Evolutionary conservation across 2,329 filamentous ascomycete genomes (phyloP).

Genomic region (Pestalotiopsis sp.): DNA sequence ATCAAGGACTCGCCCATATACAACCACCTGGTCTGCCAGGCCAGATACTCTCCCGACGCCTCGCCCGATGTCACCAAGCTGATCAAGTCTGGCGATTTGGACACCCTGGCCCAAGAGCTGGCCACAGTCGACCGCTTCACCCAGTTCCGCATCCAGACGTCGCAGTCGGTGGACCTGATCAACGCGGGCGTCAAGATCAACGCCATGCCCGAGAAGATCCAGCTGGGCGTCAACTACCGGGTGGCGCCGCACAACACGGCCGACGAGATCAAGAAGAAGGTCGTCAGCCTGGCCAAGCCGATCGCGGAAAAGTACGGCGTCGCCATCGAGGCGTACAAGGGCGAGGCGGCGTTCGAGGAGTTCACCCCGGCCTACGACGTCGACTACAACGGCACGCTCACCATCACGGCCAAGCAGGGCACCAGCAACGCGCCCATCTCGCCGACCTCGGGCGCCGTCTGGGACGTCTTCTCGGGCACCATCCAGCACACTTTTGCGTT

Average conservation of each 20-base stretch:
- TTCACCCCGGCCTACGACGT: constrained; percentile 35
- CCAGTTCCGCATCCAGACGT: constrained; percentile 59
- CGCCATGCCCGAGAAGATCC: constrained; percentile 57
- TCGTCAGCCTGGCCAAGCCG: constrained; percentile 46
- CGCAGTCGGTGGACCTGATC: constrained; percentile 57
- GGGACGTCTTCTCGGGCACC: constrained; percentile 34
- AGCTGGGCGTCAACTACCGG: constrained; percentile 57
- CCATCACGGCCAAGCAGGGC: constrained; percentile 33
- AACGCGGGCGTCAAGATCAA: constrained; percentile 60
- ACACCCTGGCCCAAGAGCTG: constrained; percentile 30
- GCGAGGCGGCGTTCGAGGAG: constrained; percentile 33
- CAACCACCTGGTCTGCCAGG: constrained; percentile 37
- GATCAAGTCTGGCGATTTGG: constrained; percentile 33
- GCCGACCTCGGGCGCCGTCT: constrained; percentile 33
- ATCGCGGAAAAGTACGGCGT: constrained; percentile 52
- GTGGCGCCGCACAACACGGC: constrained; percentile 57
- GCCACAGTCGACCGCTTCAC: constrained; percentile 36
- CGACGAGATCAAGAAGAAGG: constrained; percentile 45
- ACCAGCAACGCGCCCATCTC: constrained; percentile 39
- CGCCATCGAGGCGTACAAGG: constrained; percentile 48
- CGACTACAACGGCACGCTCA: constrained; percentile 43
- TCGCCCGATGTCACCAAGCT: constrained; percentile 34
- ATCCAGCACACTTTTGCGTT: constrained; percentile 38
- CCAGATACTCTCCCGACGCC: constrained; percentile 33
- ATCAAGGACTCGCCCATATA: constrained; percentile 36